phyloP scores from a whole-genome alignment of 352 stramenopile species.

The Phytophthora citricola region DNA sequence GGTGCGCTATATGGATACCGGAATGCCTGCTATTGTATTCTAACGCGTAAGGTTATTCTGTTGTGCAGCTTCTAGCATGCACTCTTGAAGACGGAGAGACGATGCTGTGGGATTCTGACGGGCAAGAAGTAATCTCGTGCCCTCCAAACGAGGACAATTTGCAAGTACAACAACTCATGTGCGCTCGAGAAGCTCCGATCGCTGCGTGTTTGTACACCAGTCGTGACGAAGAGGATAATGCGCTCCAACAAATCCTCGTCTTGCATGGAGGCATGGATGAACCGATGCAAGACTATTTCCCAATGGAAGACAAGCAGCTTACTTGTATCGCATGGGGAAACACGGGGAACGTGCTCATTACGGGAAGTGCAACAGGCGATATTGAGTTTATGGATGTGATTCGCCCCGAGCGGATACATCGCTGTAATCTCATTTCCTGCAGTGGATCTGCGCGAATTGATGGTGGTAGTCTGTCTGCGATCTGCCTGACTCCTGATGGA shows the following conservation, averaged over 20 bases:
- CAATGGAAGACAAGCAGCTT: conserved; percentile 46
- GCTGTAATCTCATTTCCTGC: conserved; percentile 35
- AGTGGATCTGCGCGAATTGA: conserved; percentile 13
- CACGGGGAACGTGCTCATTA: conserved; percentile 31
- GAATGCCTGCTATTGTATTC: not conserved
- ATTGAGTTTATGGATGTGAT: conserved; percentile 49
- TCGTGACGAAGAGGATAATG: conserved; percentile 33
- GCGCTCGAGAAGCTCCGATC: conserved; percentile 41
- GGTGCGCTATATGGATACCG: conserved; percentile 22
- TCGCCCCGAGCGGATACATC: conserved; percentile 33
- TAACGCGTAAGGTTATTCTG: conserved; percentile 9
- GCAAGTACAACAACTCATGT: conserved; percentile 39
- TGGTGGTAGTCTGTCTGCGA: conserved; percentile 22
- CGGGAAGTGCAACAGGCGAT: conserved; percentile 32
- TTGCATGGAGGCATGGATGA: conserved; percentile 45
- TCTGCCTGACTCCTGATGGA: conserved; percentile 47
- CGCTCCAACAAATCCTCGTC: conserved; percentile 42
- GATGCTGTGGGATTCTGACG: conserved; percentile 44
- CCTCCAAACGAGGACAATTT: conserved; percentile 28
- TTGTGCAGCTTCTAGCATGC: conserved; percentile 36
- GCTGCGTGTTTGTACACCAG: conserved; percentile 38
- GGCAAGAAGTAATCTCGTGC: conserved; percentile 35
- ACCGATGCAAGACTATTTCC: conserved; percentile 43
- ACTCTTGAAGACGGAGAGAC: conserved; percentile 36
- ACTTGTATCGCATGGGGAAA: conserved; percentile 46